Conservation (phyloP, 331 rosid species). For the Ulmus americana region DNA sequence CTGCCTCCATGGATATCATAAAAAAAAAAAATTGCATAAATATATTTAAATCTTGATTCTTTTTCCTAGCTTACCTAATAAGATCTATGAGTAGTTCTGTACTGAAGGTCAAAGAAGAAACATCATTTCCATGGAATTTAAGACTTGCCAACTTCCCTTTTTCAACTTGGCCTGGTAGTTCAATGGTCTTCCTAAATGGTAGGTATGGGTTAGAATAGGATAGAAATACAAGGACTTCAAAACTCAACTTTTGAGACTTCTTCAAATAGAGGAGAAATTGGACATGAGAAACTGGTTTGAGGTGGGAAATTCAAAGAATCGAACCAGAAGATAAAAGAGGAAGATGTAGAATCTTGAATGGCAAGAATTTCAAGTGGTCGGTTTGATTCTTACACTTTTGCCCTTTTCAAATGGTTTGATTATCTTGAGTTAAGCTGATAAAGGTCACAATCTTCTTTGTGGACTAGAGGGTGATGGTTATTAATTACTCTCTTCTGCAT, state of each 20-base stretch:
- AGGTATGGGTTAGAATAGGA: background rate
- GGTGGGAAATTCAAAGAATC: too few relatives aligned
- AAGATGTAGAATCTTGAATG: background rate
- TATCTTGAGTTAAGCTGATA: background rate
- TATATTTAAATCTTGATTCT: background rate
- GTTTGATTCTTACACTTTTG: background rate
- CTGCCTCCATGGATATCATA: background rate
- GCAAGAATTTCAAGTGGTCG: background rate
- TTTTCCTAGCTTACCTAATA: background rate
- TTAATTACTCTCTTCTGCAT: too few relatives aligned
- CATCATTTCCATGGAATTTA: background rate
- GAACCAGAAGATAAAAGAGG: background rate
- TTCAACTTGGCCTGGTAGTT: background rate
- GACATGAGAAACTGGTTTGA: too few relatives aligned
- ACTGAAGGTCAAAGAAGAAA: conserved; percentile 1
- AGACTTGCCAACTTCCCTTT: background rate
- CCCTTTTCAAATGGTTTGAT: background rate
- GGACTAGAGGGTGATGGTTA: background rate
- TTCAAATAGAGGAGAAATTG: background rate
- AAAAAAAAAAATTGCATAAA: too few relatives aligned
- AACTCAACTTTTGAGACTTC: background rate
- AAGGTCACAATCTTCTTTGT: background rate
- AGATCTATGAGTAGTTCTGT: background rate
- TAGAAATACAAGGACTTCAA: background rate
- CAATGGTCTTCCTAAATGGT: background rate